A percentile compares a stretch with the other conserved stretches of the same genome.
phyloP scores from a whole-genome alignment of 2,329 filamentous ascomycete genomes.

The Pseudopyrenochaeta lycopersici region DNA sequence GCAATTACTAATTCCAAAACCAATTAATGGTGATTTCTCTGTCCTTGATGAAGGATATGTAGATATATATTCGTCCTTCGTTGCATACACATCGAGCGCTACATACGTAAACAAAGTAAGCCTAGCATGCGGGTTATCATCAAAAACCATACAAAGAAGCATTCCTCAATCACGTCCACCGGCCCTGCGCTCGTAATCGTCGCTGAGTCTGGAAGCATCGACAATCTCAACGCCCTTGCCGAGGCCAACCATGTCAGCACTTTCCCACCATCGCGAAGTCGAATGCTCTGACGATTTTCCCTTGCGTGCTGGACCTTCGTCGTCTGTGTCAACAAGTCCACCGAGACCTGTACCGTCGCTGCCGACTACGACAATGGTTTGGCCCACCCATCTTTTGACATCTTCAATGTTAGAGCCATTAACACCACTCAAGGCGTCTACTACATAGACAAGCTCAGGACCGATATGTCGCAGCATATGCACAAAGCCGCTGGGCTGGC shows the following conservation, averaged over 20 bases:
- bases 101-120: neutral
- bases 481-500: slow-evolving; percentile 79
- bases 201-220: slow-evolving; percentile 80
- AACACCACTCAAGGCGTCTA: slow-evolving; percentile 81
- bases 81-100: neutral
- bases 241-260: slow-evolving; percentile 80
- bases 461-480: slow-evolving; percentile 87
- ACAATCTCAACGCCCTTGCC: slow-evolving; percentile 90
- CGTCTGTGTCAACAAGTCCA: slow-evolving; percentile 67
- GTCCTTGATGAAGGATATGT: neutral
- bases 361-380: slow-evolving; percentile 68
- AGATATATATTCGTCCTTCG: neutral
- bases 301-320: slow-evolving; percentile 57
- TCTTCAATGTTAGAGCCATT: slow-evolving; percentile 78
- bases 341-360: slow-evolving; percentile 54
- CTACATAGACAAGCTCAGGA: slow-evolving; percentile 87
- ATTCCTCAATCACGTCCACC: slow-evolving; percentile 62
- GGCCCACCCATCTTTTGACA: slow-evolving; percentile 67
- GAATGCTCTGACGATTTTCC: slow-evolving; percentile 39
- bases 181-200: slow-evolving; percentile 86
- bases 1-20: too few species aligned
- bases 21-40: too few species aligned
- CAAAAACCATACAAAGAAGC: slow-evolving; percentile 5
- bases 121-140: slow-evolving; percentile 18
- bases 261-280: slow-evolving; percentile 75